Evolutionary conservation across 176 grass and related monocot genomes (phyloP).

Genomic region (Zoysia pacifica): DNA sequence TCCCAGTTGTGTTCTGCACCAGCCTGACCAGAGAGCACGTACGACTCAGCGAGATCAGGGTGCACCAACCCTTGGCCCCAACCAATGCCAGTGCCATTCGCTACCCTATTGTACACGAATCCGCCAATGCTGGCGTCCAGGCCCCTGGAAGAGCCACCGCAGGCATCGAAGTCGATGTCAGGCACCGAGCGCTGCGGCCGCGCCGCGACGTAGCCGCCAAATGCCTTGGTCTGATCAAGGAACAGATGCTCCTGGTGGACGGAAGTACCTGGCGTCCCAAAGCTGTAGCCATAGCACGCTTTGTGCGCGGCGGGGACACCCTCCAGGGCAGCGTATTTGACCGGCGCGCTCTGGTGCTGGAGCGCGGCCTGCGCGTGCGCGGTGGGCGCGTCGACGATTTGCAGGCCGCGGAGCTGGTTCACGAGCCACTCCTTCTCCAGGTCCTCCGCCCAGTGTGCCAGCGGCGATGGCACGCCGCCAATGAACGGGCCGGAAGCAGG

Average conservation of each 20-base stretch:
- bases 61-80: conserved; percentile 36
- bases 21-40: conserved; percentile 40
- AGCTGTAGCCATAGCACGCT: conserved; percentile 28
- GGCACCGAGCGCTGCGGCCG: conserved; percentile 21
- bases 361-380: not conserved
- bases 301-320: conserved; percentile 10
- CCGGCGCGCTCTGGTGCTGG: not conserved
- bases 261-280: conserved; percentile 38
- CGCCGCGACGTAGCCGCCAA: conserved; percentile 25
- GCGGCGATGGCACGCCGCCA: conserved; percentile 22
- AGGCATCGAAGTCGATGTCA: conserved; percentile 37
- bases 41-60: conserved; percentile 33
- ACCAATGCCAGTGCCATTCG: conserved; percentile 29
- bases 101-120: conserved; percentile 42
- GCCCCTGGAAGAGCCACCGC: not conserved
- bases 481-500: conserved; percentile 29
- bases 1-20: conserved; percentile 32
- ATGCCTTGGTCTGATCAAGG: conserved; percentile 31
- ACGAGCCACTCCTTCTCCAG: conserved; percentile 24
- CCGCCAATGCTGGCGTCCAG: conserved; percentile 23
- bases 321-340: not conserved
- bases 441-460: conserved; percentile 14
- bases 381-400: conserved; percentile 33
- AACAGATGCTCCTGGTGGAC: conserved; percentile 10
- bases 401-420: conserved; percentile 38